Base-by-base conservation (phyloP, 1,139 yeast genomes). In the Taphrina flavorubra region DNA sequence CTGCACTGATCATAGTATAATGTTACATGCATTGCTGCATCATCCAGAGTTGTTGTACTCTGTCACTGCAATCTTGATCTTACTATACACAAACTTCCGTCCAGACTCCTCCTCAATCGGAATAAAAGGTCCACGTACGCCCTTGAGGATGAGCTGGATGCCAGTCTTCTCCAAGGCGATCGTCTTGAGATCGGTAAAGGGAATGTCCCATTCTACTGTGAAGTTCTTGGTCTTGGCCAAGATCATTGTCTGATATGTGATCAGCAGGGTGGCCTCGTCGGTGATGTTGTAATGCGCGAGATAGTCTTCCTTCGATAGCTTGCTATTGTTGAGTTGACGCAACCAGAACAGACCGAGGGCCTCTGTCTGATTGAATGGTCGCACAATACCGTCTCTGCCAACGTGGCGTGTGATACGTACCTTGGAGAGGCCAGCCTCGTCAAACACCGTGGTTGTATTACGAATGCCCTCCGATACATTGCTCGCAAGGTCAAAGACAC, bases 301-400 rank as follows among this genome's bases (percentile, higher is more conserved):
- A 75, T 94, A 95, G 44, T 81, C 81, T 74, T 94, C 97, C 69
- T 82, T 81, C 73, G 86, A 84, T 75, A 81, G 90, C 59, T 84
- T 80, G 0, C 97, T 98, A 62, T 95, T 96, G 76, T 89, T 89
- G 39, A 90, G 85, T 10, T 86, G 82, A 78, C 90, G 92, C 71
- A 94, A 82, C 96, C 98, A 91, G 74, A 83, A 90, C 77, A 94
- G 97, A 4, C 99, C 99, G 73, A 92, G 95, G 0, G 98, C 89
- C 73, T 91, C 97, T 68, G 95, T 81, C 72, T 85, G 86, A n/a
- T 88, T 85, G 77, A 85, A 95, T 0, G 95, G 89, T 49, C 87
- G 81, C 18, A 92, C 84, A 3, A 91, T 82, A 8, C 88, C 86
- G 74, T 89, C 92, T 65, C 83, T 83, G 16, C 88, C 84, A 59